phyloP scores from a whole-genome alignment of 257 asterid genomes.

The Solanum chmielewskii region DNA sequence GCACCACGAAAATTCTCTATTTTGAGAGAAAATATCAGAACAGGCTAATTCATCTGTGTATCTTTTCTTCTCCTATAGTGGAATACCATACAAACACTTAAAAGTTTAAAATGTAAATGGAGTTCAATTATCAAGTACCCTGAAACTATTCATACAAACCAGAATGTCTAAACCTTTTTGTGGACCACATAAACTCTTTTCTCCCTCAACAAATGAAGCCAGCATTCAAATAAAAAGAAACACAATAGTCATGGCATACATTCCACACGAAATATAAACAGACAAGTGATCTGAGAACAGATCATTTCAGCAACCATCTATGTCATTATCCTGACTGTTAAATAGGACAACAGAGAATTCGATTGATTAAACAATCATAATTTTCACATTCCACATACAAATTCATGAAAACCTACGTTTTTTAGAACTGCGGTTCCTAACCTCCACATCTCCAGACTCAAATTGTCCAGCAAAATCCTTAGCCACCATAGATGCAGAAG shows the following conservation, averaged over 20 bases:
- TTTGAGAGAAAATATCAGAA: not conserved
- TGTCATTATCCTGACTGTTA: not conserved
- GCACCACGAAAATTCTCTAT: not conserved
- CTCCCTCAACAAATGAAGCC: not conserved
- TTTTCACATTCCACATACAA: not conserved
- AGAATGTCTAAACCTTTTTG: not conserved
- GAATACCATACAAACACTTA: not conserved
- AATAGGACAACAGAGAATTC: not conserved
- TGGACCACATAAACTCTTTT: not conserved
- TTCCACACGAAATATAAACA: not conserved
- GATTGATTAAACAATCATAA: not conserved
- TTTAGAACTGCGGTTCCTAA: not conserved
- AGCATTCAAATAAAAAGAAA: not conserved
- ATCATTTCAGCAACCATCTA: not conserved
- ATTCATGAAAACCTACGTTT: not conserved
- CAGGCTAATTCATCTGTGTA: not conserved
- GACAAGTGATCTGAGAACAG: not conserved
- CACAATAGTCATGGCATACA: not conserved
- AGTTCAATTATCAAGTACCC: not conserved
- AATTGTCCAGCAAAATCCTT: slow-evolving; percentile 73
- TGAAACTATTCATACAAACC: not conserved
- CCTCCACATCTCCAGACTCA: slow-evolving; percentile 85
- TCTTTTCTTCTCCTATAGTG: not conserved
- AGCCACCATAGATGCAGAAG: slow-evolving; percentile 66
- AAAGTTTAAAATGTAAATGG: not conserved